phyloP scores from a whole-genome alignment of 1,284 basidiomycete genomes.

The Psilocybe mexicana region DNA sequence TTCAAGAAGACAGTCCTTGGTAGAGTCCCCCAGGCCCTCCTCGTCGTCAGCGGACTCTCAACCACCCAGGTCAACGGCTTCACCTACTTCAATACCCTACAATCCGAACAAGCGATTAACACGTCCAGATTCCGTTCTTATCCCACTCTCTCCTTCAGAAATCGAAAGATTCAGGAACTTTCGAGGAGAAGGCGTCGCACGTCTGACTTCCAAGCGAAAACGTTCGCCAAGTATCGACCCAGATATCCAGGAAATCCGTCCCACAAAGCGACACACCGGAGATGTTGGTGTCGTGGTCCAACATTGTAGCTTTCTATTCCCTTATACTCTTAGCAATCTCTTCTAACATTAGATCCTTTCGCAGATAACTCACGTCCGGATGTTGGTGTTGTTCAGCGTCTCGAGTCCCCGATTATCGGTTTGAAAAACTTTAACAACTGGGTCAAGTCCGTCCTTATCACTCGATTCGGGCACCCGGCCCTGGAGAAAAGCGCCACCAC shows the following conservation, averaged over 20 bases:
- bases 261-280: slow-evolving; percentile 53
- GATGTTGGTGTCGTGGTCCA: slow-evolving; percentile 70
- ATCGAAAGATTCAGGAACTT: slow-evolving; percentile 59
- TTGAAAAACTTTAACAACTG: slow-evolving; percentile 99
- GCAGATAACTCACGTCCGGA: slow-evolving; percentile 92
- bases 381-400: slow-evolving; percentile 81
- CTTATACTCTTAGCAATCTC: slow-evolving; percentile 2
- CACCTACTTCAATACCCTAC: slow-evolving; percentile 52
- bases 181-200: slow-evolving; percentile 56
- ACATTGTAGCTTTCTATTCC: slow-evolving; percentile 59
- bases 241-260: slow-evolving; percentile 39
- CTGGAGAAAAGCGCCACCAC: slow-evolving; percentile 40
- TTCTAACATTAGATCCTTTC: too few species aligned
- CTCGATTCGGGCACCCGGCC: slow-evolving; percentile 76
- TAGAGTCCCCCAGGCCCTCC: slow-evolving; percentile 27
- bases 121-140: slow-evolving; percentile 58
- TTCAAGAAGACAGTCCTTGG: slow-evolving; percentile 24
- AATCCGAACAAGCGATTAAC: slow-evolving; percentile 63
- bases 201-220: slow-evolving; percentile 58
- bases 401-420: slow-evolving; percentile 94
- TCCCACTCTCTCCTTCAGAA: slow-evolving; percentile 65
- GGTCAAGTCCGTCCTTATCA: slow-evolving; percentile 95
- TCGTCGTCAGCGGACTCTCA: slow-evolving; percentile 23
- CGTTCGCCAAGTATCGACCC: slow-evolving; percentile 45
- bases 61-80: slow-evolving; percentile 28